phyloP scores from a whole-genome alignment of 345 rosid genomes.

The Eucalyptus rudis region DNA sequence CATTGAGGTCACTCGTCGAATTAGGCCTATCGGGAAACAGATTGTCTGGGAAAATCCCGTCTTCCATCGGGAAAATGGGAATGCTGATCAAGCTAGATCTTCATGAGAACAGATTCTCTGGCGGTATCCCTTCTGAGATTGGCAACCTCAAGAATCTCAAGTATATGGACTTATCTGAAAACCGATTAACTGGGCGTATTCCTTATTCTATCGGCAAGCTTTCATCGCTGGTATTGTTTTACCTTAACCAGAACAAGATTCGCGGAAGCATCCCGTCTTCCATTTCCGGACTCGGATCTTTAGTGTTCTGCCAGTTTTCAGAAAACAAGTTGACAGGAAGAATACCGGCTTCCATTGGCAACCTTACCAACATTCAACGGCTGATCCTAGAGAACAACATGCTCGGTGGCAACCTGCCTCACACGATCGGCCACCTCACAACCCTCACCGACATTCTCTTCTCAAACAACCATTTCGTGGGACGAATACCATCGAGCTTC shows the following conservation, averaged over 20 bases:
- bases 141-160: slow-evolving; percentile 26
- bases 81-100: slow-evolving; percentile 26
- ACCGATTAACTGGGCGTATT: slow-evolving; percentile 24
- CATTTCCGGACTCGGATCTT: slow-evolving; percentile 23
- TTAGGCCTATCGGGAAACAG: slow-evolving; percentile 35
- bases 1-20: slow-evolving; percentile 17
- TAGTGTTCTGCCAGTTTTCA: slow-evolving; percentile 31
- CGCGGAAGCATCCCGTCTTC: slow-evolving; percentile 38
- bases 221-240: slow-evolving; percentile 13
- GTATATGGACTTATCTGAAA: slow-evolving; percentile 38
- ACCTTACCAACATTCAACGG: slow-evolving; percentile 28
- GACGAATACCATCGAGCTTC: slow-evolving; percentile 36
- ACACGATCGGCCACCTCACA: slow-evolving; percentile 25
- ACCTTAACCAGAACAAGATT: slow-evolving; percentile 30
- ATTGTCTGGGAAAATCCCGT: slow-evolving; percentile 23
- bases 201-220: slow-evolving; percentile 33
- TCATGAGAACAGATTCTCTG: slow-evolving; percentile 28
- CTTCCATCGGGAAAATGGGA: slow-evolving; percentile 13
- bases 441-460: slow-evolving; percentile 40
- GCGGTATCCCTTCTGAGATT: slow-evolving; percentile 19
- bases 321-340: slow-evolving; percentile 38
- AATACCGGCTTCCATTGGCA: slow-evolving; percentile 37
- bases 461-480: slow-evolving; percentile 31
- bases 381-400: slow-evolving; percentile 45
- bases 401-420: slow-evolving; percentile 35